Conservation (phyloP, 2,329 filamentous ascomycete genomes). For the Fusarium miscanthi region DNA sequence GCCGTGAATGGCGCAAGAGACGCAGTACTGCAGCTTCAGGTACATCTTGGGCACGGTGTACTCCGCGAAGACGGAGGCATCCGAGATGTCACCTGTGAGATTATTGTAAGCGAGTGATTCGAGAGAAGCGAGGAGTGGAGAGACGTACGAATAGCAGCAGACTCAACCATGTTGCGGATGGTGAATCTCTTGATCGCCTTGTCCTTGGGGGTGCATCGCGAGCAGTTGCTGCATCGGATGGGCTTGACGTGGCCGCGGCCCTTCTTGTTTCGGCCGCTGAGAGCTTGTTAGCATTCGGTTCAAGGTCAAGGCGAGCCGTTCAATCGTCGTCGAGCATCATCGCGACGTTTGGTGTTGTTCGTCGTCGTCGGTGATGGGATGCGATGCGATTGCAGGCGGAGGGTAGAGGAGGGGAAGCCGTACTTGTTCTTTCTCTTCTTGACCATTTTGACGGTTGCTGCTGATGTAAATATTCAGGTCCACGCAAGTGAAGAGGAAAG, state of each 20-base stretch:
- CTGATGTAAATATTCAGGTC: slow-evolving; percentile 50
- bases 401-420: slow-evolving; percentile 44
- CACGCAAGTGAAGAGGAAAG: slow-evolving; percentile 43
- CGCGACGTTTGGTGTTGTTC: slow-evolving; percentile 12
- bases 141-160: slow-evolving; percentile 96
- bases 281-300: slow-evolving; percentile 32
- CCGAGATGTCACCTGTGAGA: slow-evolving; percentile 94
- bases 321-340: slow-evolving; percentile 25
- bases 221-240: slow-evolving; percentile 82
- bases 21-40: slow-evolving; percentile 99
- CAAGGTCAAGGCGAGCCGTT: neutral
- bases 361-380: slow-evolving; percentile 34
- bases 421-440: slow-evolving; percentile 80
- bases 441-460: slow-evolving; percentile 73
- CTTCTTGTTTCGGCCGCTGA: slow-evolving; percentile 99
- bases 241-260: slow-evolving; percentile 99
- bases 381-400: slow-evolving; percentile 32
- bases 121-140: neutral
- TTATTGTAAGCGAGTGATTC: slow-evolving; percentile 24
- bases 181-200: slow-evolving; percentile 99
- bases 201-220: slow-evolving; percentile 95
- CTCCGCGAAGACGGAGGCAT: slow-evolving; percentile 98
- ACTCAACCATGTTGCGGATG: slow-evolving; percentile 99
- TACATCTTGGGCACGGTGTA: slow-evolving; percentile 99
- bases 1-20: slow-evolving; percentile 99